Conservation (phyloP, 1,284 basidiomycete species). For the Sparassis latifolia region DNA sequence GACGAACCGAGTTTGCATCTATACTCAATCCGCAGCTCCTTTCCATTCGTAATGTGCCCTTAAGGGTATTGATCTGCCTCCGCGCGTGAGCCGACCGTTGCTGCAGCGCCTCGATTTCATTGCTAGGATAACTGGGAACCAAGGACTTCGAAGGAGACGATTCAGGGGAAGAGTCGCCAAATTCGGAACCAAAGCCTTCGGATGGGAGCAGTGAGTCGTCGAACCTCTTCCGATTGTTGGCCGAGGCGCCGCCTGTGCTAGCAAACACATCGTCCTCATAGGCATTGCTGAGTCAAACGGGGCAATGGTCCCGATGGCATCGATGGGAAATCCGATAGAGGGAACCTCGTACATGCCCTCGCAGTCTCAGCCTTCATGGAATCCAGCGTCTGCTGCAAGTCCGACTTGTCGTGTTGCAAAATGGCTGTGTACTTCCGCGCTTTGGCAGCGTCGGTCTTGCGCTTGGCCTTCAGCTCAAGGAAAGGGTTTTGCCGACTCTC, state of each 20-base stretch:
- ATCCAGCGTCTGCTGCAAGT: conserved; percentile 79
- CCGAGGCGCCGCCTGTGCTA: conserved; percentile 50
- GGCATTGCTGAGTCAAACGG: conserved; percentile 47
- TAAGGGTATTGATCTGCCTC: conserved; percentile 73
- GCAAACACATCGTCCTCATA: conserved; percentile 69
- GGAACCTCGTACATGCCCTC: conserved; percentile 51
- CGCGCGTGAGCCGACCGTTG: conserved; percentile 78
- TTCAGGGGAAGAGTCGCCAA: conserved; percentile 48
- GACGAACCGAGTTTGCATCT: conserved; percentile 42
- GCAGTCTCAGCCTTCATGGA: conserved; percentile 64
- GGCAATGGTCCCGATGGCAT: conserved; percentile 50
- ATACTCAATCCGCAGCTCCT: conserved; percentile 67
- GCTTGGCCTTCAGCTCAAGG: conserved; percentile 81
- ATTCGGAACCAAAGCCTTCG: conserved; percentile 40
- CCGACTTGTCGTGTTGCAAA: conserved; percentile 86
- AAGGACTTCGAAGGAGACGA: conserved; percentile 56
- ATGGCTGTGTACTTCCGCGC: conserved; percentile 85
- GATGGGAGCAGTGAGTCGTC: conserved; percentile 49
- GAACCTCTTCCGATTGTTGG: conserved; percentile 54
- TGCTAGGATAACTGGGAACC: conserved; percentile 64
- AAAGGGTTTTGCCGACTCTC: conserved; percentile 66
- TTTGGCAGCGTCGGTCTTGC: conserved; percentile 90
- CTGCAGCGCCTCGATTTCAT: conserved; percentile 74
- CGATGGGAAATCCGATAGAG: conserved; percentile 60
- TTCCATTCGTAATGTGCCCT: conserved; percentile 71